Evolutionary conservation across 352 stramenopile species (phyloP), one percentile per base, ranked within the genome.

Genomic region (Elongisporangium undulatum): DNA sequence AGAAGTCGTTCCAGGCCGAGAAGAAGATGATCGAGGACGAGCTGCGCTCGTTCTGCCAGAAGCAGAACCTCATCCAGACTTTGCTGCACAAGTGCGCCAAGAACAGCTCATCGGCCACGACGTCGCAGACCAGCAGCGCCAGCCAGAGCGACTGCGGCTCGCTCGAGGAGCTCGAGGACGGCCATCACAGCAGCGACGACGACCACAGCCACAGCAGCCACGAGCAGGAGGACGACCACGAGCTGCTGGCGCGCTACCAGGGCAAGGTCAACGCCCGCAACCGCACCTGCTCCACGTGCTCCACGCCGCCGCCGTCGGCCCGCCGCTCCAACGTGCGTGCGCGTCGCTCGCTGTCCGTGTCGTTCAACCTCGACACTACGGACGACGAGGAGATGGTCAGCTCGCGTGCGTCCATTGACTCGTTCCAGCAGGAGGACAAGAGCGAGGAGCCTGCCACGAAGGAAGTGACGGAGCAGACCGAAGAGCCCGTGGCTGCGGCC

Each of bases 11-110:
- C 50, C 21, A 71, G 55, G 21, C 55, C 16, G 75, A 80, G 49
- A 74, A 79, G 53, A 38, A 53, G 8, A 45, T 39, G 8, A 67
- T 79, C 15, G 77, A 87, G 52, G 73, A 82, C 39, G 66, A 69
- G 45, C 70, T 83, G 56, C 64, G 69, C 24, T 65, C 63, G 29
- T 87, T 85, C 56, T 69, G 63, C 58, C 65, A 63, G 61, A 87
- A 85, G 68, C 69, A 87, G 61, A 78, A 74, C 63, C 71, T 87
- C 55, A 85, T 85, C 67, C 71, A 87, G 71, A 66, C 68, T 48
- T 65, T 87, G 63, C 64, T 87, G 49, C 56, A 64, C 21, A 83
- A 68, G 15, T 85, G 74, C 55, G 51, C 74, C 26, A 72, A 76
- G 63, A 68, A 78, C 21, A 66, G 48, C 20, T 50, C 50, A 10